Percentiles rank a stretch among this genome's conserved stretches.
Evolutionary conservation across 176 grass and related monocot species (phyloP).

Genomic region (Oryza punctata): DNA sequence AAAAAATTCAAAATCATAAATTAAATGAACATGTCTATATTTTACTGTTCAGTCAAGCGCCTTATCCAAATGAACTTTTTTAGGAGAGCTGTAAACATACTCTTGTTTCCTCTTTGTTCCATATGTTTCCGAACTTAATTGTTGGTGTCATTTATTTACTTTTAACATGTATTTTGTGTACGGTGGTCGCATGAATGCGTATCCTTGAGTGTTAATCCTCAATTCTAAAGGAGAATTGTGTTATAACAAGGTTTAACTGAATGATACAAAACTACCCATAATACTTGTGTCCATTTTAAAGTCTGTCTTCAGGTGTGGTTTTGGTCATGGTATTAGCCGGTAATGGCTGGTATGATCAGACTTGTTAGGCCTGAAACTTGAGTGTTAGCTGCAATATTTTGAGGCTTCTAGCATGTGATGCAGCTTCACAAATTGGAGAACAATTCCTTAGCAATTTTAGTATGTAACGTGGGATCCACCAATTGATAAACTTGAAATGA

Average conservation of each 20-base stretch:
- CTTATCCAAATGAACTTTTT: not conserved
- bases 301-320: not conserved
- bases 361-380: not conserved
- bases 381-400: not conserved
- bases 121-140: not conserved
- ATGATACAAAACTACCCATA: not conserved
- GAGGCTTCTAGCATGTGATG: too few relatives aligned
- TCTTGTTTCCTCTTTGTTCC: not conserved
- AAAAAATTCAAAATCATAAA: not conserved
- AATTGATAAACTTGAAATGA: constrained; percentile 22
- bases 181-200: not conserved
- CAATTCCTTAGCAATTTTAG: not conserved
- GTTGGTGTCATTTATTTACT: not conserved
- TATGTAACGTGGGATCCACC: not conserved
- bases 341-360: not conserved
- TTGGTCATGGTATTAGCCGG: not conserved
- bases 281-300: not conserved
- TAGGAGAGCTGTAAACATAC: not conserved
- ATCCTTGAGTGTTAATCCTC: not conserved
- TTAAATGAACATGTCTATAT: not conserved
- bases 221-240: not conserved
- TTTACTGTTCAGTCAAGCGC: not conserved
- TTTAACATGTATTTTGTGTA: not conserved
- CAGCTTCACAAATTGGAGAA: not conserved
- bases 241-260: not conserved